phyloP scores from a whole-genome alignment of 805 yeast genomes.

The Phaffomyces antillensis region DNA sequence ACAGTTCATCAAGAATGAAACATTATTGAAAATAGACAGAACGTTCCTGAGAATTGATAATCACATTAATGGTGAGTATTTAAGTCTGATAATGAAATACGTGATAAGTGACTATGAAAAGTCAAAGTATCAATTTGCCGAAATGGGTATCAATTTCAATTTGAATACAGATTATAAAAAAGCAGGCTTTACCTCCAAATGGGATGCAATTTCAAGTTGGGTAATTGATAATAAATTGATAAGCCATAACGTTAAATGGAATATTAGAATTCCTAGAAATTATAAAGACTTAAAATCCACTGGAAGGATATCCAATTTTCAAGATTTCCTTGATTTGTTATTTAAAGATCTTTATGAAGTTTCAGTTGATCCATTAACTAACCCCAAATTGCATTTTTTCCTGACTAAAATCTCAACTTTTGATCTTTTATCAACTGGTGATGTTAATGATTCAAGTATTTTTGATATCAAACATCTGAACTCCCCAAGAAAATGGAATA shows the following conservation, averaged over 20 bases:
- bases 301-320: conserved; percentile 22
- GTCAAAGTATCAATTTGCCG: conserved; percentile 32
- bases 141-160: conserved; percentile 29
- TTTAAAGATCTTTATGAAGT: conserved; percentile 29
- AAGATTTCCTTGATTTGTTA: conserved; percentile 26
- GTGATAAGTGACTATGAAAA: conserved; percentile 29
- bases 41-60: conserved; percentile 32
- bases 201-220: conserved; percentile 31
- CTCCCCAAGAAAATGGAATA: conserved; percentile 27
- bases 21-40: conserved; percentile 25
- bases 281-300: conserved; percentile 20
- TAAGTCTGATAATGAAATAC: conserved; percentile 28
- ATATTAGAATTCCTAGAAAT: conserved; percentile 27
- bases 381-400: conserved; percentile 25
- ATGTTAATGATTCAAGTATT: conserved; percentile 14
- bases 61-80: conserved; percentile 30
- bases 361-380: conserved; percentile 16
- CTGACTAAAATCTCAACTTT: conserved; percentile 27
- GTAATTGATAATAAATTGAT: conserved; percentile 29
- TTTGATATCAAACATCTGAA: conserved; percentile 14
- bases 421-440: conserved; percentile 25
- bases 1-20: conserved; percentile 19
- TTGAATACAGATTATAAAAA: conserved; percentile 13
- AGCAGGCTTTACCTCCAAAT: conserved; percentile 9
- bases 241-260: conserved; percentile 34